Evolutionary conservation across 345 rosid species (phyloP).

Genomic region (Limnanthes douglasii): DNA sequence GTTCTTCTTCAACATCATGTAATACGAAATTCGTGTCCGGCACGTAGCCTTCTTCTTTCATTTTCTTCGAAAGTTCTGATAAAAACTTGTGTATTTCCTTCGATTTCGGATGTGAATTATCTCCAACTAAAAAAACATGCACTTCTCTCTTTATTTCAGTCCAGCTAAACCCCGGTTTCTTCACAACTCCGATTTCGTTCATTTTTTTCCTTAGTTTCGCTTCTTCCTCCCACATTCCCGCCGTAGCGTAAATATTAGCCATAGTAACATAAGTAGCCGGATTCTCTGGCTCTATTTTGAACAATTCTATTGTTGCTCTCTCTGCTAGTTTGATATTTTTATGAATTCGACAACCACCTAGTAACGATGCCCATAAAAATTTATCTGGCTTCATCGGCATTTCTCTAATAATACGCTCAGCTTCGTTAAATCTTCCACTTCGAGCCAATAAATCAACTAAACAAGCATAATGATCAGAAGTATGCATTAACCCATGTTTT

Average conservation of each 20-base stretch:
- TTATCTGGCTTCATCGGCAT: conserved; percentile 75
- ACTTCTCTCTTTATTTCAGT: conserved; percentile 48
- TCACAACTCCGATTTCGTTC: conserved; percentile 43
- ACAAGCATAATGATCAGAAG: conserved; percentile 83
- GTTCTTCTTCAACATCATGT: conserved; percentile 90
- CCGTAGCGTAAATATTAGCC: conserved; percentile 76
- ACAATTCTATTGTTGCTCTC: conserved; percentile 59
- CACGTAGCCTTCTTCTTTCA: conserved; percentile 82
- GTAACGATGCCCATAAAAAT: conserved; percentile 82
- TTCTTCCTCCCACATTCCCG: conserved; percentile 65
- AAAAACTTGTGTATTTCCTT: conserved; percentile 46
- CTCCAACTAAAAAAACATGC: conserved; percentile 61
- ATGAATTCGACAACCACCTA: conserved; percentile 79
- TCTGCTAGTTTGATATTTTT: conserved; percentile 57
- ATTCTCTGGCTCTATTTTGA: conserved; percentile 70
- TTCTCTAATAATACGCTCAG: conserved; percentile 34
- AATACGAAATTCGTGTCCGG: conserved; percentile 60
- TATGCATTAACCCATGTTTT: conserved; percentile 36
- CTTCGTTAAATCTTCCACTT: conserved; percentile 43
- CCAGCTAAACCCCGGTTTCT: conserved; percentile 80
- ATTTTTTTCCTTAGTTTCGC: conserved; percentile 45
- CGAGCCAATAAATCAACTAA: conserved; percentile 66
- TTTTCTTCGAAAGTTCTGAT: conserved; percentile 27
- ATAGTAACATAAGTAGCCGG: conserved; percentile 81
- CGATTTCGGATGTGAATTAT: conserved; percentile 49